Base-by-base conservation (phyloP, 257 asterid genomes). In the Solanum pennellii region DNA sequence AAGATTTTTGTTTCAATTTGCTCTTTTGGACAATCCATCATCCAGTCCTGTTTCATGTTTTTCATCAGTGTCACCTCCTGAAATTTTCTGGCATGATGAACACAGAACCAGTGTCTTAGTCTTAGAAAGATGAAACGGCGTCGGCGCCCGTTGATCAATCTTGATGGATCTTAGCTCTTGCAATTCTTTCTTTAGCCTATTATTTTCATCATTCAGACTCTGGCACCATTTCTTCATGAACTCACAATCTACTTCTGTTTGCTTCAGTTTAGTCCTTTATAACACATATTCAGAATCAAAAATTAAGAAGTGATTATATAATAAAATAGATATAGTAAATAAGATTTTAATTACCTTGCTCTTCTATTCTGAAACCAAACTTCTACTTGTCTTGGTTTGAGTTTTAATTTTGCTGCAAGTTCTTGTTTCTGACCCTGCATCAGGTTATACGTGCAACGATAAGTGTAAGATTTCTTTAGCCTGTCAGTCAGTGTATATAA, bases 341-440 rank as follows among this genome's bases (percentile, higher is more conserved):
- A 56, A 49, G 69, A 1, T 16, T 45, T 8, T 42, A 35, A 11
- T 82, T 45, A 94, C 97, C 96, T 94, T 27, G 98, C 98, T 91
- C 98, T 92, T 88, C 97, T 86, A 88, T 94, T 94, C 56, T 94
- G 97, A 90, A 94, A 94, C 98, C 98, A 94, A 90, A 94, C 97
- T 89, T 94, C 97, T 1, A 94, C 95, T 89, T 94, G 98, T 79
- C 98, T 84, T 33, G 96, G 95, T 79, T 90, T 92, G 74, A 94
- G 94, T 77, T 91, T 92, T 91, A 94, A 85, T 69, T 89, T 92
- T 37, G 89, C 92, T 37, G 98, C 95, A 66, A 94, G 94, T 35
- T 86, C 88, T 37, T 90, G 91, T 87, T 93, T 94, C 39, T 91
- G 92, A 82, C 89, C 91, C 96, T 94, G 91, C 88, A 76, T 69